Evolutionary conservation across 495 filamentous ascomycete species (phyloP), one percentile per base, ranked within the genome.

Genomic region (Talaromyces liani): DNA sequence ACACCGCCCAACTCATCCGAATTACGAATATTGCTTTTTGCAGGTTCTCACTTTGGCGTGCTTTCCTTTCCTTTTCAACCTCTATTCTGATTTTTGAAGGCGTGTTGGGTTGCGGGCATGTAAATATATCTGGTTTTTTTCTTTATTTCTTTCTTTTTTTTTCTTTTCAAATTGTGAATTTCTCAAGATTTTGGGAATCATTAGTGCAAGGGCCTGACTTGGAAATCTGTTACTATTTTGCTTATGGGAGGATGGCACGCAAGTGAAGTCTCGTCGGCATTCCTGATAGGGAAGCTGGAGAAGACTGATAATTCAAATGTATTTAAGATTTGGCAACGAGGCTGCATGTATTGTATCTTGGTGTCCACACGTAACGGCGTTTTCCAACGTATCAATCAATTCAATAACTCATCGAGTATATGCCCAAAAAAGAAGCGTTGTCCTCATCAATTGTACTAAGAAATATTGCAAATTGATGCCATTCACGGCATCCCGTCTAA

Each of bases 21-120:
- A 33, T 58, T 58, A 58, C 56, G 56, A 58, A 31, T 58, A 20
- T 58, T 58, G 31, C 45, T 49, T 25, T 58, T 22, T 58, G 31
- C 56, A 36, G 56, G 27, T 58, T 58, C 56, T 36, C 20, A 10
- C 16, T 36, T 58, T 58, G 31, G 16, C 56, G n/a, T 20, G 27
- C 56, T 58, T 58, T 36, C 10, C n/a, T 58, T 58, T 20, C 24
- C 27, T 58, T 58, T 58, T 49, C 16, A 7, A 49, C 18, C 8
- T 20, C 18, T 4, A 22, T 18, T 49, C 45, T 49, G 16, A 16
- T 56, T 41, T 41, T 41, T 41, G 16, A 41, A 41, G 53, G 53
- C 53, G 53, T 56, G 53, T 0, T 56, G 45, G 45, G 45, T 20
- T 49, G n/a, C 45, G 45, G 45, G 45, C 45, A 20, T 49, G 45